These are phyloP conservation scores for Agaricus blazei DNA, from an alignment of 768 basidiomycete genomes.

Conservation along the genomic window DNA sequence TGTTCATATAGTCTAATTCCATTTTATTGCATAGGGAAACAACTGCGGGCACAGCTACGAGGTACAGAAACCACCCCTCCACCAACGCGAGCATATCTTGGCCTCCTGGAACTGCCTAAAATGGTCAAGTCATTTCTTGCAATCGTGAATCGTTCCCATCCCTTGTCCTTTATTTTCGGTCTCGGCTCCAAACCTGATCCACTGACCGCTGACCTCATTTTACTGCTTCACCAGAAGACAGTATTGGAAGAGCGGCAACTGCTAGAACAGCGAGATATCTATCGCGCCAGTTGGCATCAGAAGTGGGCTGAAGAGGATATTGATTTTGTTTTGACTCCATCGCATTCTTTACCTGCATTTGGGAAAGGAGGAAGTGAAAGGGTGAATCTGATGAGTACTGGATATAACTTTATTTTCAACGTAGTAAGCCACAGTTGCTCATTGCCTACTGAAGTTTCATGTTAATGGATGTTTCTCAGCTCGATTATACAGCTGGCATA, in stretches of 20 bases:
- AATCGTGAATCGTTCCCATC: conserved; percentile 24
- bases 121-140: conserved; percentile 41
- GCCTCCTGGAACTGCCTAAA: conserved; percentile 29
- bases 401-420: conserved; percentile 66
- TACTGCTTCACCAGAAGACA: conserved; percentile 42
- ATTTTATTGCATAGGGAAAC: conserved; percentile 30
- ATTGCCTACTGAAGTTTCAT: too few species aligned
- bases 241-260: conserved; percentile 46
- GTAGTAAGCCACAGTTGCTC: conserved; percentile 35
- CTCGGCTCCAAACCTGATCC: conserved; percentile 32
- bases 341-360: conserved; percentile 57
- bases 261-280: conserved; percentile 38
- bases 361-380: conserved; percentile 45
- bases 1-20: neutral
- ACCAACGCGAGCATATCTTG: conserved; percentile 23
- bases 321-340: conserved; percentile 61
- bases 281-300: conserved; percentile 41
- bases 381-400: conserved; percentile 52
- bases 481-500: conserved; percentile 53
- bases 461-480: conserved; percentile 19
- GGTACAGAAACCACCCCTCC: conserved; percentile 28
- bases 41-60: conserved; percentile 30
- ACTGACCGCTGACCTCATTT: conserved; percentile 29
- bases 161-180: conserved; percentile 39
- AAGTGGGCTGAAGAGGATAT: conserved; percentile 44